Percentiles rank a stretch among this genome's conserved stretches.
Evolutionary conservation across 2,329 filamentous ascomycete species (phyloP).

Genomic region (Aphanocladium album): DNA sequence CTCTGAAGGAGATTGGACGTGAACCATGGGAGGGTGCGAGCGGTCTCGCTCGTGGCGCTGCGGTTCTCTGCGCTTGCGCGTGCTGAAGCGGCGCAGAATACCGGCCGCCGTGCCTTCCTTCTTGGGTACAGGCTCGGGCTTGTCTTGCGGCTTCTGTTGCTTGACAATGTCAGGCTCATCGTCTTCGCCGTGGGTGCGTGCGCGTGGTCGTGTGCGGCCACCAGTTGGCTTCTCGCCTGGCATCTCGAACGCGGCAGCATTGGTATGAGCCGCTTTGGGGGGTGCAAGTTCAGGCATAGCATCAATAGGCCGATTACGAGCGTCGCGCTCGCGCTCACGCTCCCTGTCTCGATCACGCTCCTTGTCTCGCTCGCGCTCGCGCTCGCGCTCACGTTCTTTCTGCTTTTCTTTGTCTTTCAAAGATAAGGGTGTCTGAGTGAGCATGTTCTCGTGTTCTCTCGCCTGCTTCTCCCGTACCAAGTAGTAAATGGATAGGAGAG

Average conservation of each 20-base stretch:
- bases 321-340: slow-evolving; percentile 20
- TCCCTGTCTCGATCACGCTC: slow-evolving; percentile 31
- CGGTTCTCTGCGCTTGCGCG: slow-evolving; percentile 67
- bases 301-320: slow-evolving; percentile 19
- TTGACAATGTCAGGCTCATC: slow-evolving; percentile 63
- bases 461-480: slow-evolving; percentile 93
- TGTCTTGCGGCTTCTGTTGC: slow-evolving; percentile 40
- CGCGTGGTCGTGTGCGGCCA: slow-evolving; percentile 74
- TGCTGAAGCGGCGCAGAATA: slow-evolving; percentile 84
- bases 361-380: not conserved
- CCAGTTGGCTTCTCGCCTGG: slow-evolving; percentile 83
- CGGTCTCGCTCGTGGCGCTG: slow-evolving; percentile 58
- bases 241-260: slow-evolving; percentile 78
- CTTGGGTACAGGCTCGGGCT: slow-evolving; percentile 58
- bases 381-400: slow-evolving; percentile 24
- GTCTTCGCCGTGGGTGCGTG: slow-evolving; percentile 91
- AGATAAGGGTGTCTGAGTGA: slow-evolving; percentile 42
- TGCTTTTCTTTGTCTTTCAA: slow-evolving; percentile 28
- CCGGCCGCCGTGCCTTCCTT: slow-evolving; percentile 86
- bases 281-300: slow-evolving; percentile 68
- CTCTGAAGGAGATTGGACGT: slow-evolving; percentile 73
- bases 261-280: slow-evolving; percentile 85
- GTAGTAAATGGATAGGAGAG: slow-evolving; percentile 90
- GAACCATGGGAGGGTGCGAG: slow-evolving; percentile 67
- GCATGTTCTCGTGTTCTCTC: slow-evolving; percentile 52